Evolutionary conservation across 208 protist species (phyloP), one percentile per base, ranked within the genome.

Genomic region (Sergeia podlipaevii): DNA sequence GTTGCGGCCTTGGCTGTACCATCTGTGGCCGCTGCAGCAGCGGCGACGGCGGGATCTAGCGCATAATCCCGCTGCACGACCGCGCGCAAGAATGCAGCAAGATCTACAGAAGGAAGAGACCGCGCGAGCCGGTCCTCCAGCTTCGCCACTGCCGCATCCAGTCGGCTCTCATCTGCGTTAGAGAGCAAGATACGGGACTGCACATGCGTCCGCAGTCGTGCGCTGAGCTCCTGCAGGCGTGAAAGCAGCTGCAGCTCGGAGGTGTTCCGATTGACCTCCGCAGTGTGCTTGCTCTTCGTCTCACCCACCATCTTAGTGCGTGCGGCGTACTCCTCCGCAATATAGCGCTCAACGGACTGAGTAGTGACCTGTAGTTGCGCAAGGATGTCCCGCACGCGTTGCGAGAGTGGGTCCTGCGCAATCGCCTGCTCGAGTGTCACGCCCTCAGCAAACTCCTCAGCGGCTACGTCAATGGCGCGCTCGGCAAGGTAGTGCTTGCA

Each of bases 161-260:
- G 66, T 57, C 70, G 68, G 4, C 52, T 64, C 57, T 91, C 79
- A 15, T 57, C 68, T 2, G 65, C 60, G 1, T 74, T 67, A 29
- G 84, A 91, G 20, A 61, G 45, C 21, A 67, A 46, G 10, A 86
- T 62, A 11, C 82, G 33, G 28, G 74, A 72, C 58, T 90, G 81
- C 48, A 89, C 68, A 47, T 90, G 77, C 24, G 77, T 53, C 61
- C 84, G 87, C 17, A 95, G 63, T 8, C 72, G 60, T 21, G 81
- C 51, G 8, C 85, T 58, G 21, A 65, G 55, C 58, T 91, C 84
- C 65, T 95, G 83, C 43, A 86, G 41, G 0, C 37, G 33, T 7
- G 73, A 53, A 6, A 91, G 62, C 18, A 90, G 36, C 28, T 54
- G 49, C 41, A 91, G 65, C 73, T 95, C 83, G 15, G 70, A 75